Base-by-base conservation (phyloP, 140 eudicot species). In the Cichorium intybus region DNA sequence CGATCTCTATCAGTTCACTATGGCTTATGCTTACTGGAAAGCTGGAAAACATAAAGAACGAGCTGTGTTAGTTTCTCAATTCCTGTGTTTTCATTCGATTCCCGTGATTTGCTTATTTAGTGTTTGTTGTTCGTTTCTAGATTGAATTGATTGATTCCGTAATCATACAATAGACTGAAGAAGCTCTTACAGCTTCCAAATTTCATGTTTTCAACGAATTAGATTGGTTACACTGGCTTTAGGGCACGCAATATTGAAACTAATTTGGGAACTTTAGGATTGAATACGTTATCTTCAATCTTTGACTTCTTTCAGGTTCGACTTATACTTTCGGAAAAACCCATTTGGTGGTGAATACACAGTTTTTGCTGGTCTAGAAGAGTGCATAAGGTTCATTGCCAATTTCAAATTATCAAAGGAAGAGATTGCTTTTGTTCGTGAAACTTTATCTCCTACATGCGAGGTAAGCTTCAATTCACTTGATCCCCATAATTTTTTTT, bases 11-110 rank as follows among this genome's bases (percentile, higher is more conserved):
- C 98, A 92, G 86, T 88, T 84, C 73, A 92, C 98, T 15, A 92
- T 92, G 98, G 98, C 96, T 28, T 92, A 88, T 79, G 98, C 98
- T 12, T 92, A 92, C 75, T 92, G 98, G 96, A 92, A 85, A 88
- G 98, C 98, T 67, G 96, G 96, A 64, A 91, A 92, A 72, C 95
- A 87, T 35, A 82, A 83, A 37, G 96, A 92, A 41, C 87, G 87
- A 27, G 98, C 96, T 57, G 96, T 92, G 98, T 92, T 18, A 74
- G 87, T 79, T 51, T 10, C 11, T 49, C 33, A 34, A 15, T 50
- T 50, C 20, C 23, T 58, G 2, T 34, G 2, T 29, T 28, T 48
- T 46, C 59, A 5, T 5, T 49, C 47, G 24, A 17, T 11, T 23
- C 5, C 2, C 28, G 7, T 21, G 59, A 47, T 74, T 62, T 16